Evolutionary conservation across 345 rosid genomes (phyloP).

Genomic region (Anacardium occidentale): DNA sequence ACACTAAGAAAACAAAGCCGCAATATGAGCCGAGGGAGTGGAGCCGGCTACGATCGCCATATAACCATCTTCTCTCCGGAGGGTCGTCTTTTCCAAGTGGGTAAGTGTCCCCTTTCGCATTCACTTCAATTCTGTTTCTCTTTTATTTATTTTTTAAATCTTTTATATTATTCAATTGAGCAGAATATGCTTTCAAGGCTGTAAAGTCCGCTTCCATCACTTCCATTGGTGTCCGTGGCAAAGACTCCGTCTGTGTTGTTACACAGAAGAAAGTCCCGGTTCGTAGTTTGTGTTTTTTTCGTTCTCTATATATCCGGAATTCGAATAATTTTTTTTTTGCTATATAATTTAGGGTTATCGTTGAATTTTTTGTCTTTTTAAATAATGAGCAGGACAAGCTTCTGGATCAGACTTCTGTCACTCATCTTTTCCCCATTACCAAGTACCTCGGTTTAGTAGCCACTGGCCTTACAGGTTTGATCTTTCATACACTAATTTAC

Average conservation of each 20-base stretch:
- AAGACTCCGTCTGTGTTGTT: conserved; percentile 91
- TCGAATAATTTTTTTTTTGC: conserved; percentile 2
- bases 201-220: conserved; percentile 91
- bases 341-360: conserved; percentile 6
- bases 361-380: too few species aligned
- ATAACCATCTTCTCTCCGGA: conserved; percentile 88
- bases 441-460: conserved; percentile 88
- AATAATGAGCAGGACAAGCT: conserved; percentile 84
- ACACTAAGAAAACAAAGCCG: background rate
- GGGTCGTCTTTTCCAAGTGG: conserved; percentile 92
- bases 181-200: conserved; percentile 98
- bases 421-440: conserved; percentile 87
- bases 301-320: background rate
- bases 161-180: background rate
- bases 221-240: conserved; percentile 95
- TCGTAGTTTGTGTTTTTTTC: conserved; percentile 25
- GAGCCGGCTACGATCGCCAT: conserved; percentile 86
- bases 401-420: conserved; percentile 87
- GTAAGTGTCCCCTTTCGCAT: conserved; percentile 29
- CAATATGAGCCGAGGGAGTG: conserved; percentile 83
- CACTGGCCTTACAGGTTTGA: conserved; percentile 89
- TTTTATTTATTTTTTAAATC: background rate
- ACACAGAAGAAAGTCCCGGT: conserved; percentile 99
- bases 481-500: background rate
- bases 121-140: background rate